Base-by-base conservation (phyloP, 2,329 filamentous ascomycete species). In the Rutstroemia sydowiana region DNA sequence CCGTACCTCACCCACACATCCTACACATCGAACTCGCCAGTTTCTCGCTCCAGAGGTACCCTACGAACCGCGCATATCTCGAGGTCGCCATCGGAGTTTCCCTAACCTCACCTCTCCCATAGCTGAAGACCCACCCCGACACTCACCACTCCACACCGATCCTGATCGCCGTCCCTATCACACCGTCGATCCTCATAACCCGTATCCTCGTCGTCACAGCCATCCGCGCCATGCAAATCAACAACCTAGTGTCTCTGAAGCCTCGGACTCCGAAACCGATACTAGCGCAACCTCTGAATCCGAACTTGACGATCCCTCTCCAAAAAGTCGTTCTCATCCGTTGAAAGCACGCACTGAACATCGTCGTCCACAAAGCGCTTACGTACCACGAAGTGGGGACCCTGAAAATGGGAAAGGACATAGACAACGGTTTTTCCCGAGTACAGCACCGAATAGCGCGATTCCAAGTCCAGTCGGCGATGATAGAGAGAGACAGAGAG, bases 171-270 rank as follows among this genome's bases (percentile, higher is more conserved):
- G n/a, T n/a, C n/a, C n/a, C n/a, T n/a, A n/a, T n/a, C n/a, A n/a
- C n/a, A n/a, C n/a, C n/a, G n/a, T n/a, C n/a, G n/a, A 40, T 65
- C 31, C 40, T 13, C 39, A 56, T 3, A 26, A 46, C 36, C 48
- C 54, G n/a, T 48, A 60, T 44, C 45, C 63, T 16, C 71, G 76
- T 18, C 66, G 75, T 28, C 75, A 78, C 59, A 78, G 75, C 57
- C 76, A 78, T 48, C 73, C 75, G 0, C 68, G 72, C 28, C 63
- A 56, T 48, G 51, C 55, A 30, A 49, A 51, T 5, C 50, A 39
- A 2, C 21, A 16, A 31, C 43, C 49, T 3, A 37, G 36, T 28
- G 32, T 40, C 20, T 51, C 49, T 6, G 49, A 46, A 2, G 9
- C 28, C 26, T 51, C 49, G 2, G 32, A 36, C 28, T 40, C 36